Evolutionary conservation across 306 rosid species (phyloP).

Genomic region (Quercus robur): DNA sequence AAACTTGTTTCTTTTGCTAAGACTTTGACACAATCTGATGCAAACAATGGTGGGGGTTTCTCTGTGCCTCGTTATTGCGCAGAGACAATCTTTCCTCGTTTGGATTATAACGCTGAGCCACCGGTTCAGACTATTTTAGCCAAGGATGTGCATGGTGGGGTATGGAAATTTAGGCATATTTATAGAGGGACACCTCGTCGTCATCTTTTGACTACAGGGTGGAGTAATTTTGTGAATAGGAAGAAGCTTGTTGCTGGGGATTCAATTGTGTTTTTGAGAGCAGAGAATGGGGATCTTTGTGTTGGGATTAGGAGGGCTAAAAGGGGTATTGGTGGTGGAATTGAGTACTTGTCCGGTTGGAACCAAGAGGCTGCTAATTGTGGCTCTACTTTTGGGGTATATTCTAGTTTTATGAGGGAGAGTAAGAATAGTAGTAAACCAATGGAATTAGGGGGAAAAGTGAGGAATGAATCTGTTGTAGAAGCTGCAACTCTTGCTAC

Average conservation of each 20-base stretch:
- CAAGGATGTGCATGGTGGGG: conserved; percentile 87
- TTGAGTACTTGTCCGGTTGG: conserved; percentile 62
- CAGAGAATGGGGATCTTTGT: conserved; percentile 87
- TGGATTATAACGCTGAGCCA: conserved; percentile 80
- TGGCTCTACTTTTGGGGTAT: conserved; percentile 42
- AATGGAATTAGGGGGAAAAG: conserved; percentile 41
- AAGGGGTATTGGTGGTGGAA: conserved; percentile 77
- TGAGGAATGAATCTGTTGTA: conserved; percentile 46
- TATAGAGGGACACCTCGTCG: conserved; percentile 98
- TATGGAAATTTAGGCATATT: conserved; percentile 95
- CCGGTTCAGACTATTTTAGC: conserved; percentile 86
- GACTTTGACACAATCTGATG: conserved; percentile 96
- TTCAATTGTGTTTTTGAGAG: conserved; percentile 79
- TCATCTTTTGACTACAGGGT: conserved; percentile 93
- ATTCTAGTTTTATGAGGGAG: conserved; percentile 34
- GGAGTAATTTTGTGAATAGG: conserved; percentile 95
- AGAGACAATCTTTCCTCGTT: conserved; percentile 83
- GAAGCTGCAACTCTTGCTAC: conserved; percentile 82
- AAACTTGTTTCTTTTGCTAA: conserved; percentile 78
- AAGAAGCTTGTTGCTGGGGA: conserved; percentile 99
- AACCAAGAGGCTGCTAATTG: conserved; percentile 24
- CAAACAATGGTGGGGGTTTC: conserved; percentile 96
- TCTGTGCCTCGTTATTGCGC: conserved; percentile 98
- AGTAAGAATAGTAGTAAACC: conserved; percentile 16
- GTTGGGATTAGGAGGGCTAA: conserved; percentile 96